Percentiles rank a stretch among this genome's conserved stretches.
phyloP scores from a whole-genome alignment of 2,329 filamentous ascomycete species.

The Biscogniauxia sp. region DNA sequence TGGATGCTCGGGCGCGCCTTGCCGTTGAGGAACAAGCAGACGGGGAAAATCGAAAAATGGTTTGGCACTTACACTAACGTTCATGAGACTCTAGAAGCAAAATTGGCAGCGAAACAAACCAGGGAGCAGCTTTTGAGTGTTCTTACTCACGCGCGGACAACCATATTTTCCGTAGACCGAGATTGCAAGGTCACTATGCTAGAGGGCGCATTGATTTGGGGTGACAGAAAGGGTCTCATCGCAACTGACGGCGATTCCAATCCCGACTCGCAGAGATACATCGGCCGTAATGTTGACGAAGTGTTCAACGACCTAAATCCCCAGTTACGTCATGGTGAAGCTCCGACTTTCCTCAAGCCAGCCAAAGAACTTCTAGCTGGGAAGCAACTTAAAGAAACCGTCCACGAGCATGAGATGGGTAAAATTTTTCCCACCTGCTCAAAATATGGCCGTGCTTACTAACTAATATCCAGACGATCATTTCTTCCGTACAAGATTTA shows the following conservation, averaged over 20 bases:
- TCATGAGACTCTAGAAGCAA: constrained; percentile 69
- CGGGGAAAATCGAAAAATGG: constrained; percentile 72
- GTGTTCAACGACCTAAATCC: constrained; percentile 56
- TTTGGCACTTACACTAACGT: constrained; percentile 79
- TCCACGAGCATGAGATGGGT: constrained; percentile 61
- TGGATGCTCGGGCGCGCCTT: constrained; percentile 77
- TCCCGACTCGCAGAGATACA: constrained; percentile 45
- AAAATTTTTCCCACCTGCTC: constrained; percentile 20
- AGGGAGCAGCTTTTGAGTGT: constrained; percentile 71
- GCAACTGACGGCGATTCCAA: constrained; percentile 31
- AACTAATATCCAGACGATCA: constrained; percentile 46
- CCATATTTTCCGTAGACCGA: constrained; percentile 69
- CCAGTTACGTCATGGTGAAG: constrained; percentile 41
- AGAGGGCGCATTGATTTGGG: constrained; percentile 64
- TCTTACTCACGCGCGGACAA: constrained; percentile 71
- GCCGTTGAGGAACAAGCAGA: constrained; percentile 63
- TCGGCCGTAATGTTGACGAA: constrained; percentile 63
- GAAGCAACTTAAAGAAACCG: constrained; percentile 51
- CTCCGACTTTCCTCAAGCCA: constrained; percentile 51
- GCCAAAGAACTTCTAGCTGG: constrained; percentile 66
- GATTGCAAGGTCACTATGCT: constrained; percentile 63
- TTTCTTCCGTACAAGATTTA: constrained; percentile 70
- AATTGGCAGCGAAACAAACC: constrained; percentile 62
- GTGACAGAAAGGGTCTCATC: constrained; percentile 39
- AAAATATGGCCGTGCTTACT: constrained; percentile 1